phyloP scores from a whole-genome alignment of 1,284 basidiomycete species.

The Psilocybe mexicana region DNA sequence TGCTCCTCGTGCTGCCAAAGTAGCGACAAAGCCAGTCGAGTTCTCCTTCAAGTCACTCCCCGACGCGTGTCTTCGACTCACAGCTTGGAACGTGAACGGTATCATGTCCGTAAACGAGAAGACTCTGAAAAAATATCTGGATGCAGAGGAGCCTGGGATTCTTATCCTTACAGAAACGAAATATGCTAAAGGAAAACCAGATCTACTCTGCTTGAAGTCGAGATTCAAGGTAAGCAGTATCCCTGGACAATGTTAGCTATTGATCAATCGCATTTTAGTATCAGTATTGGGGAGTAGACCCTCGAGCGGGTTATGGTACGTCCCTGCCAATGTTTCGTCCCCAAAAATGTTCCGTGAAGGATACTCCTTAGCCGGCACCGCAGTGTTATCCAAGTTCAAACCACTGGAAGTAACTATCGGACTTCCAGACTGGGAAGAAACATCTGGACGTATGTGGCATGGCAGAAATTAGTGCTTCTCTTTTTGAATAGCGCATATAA shows the following conservation, averaged over 20 bases:
- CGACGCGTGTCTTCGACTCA: background rate
- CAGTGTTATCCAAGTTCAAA: conserved; percentile 10
- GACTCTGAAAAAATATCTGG: conserved; percentile 4
- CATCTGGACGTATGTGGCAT: conserved; percentile 5
- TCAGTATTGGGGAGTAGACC: no score
- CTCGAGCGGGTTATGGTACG: no score
- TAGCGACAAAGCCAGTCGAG: background rate
- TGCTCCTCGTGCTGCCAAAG: background rate
- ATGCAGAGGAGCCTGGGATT: conserved; percentile 6
- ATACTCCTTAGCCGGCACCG: conserved; percentile 4
- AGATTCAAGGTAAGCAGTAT: conserved; percentile 4
- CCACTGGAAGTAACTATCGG: conserved; percentile 2
- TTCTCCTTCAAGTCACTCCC: background rate
- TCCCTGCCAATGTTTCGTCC: no score
- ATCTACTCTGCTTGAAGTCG: conserved; percentile 10
- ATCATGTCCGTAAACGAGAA: conserved; percentile 14
- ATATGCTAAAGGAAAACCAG: conserved; percentile 10
- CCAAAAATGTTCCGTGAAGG: no score
- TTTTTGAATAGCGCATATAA: background rate
- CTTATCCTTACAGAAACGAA: conserved; percentile 11
- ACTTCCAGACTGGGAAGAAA: conserved; percentile 8
- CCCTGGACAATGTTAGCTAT: background rate
- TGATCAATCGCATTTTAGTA: no score
- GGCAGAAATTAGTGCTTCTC: background rate
- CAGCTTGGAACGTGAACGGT: conserved; percentile 11